These are phyloP conservation scores for Gossypium arboreum DNA, from an alignment of 345 rosid genomes.

Conservation along the genomic window DNA sequence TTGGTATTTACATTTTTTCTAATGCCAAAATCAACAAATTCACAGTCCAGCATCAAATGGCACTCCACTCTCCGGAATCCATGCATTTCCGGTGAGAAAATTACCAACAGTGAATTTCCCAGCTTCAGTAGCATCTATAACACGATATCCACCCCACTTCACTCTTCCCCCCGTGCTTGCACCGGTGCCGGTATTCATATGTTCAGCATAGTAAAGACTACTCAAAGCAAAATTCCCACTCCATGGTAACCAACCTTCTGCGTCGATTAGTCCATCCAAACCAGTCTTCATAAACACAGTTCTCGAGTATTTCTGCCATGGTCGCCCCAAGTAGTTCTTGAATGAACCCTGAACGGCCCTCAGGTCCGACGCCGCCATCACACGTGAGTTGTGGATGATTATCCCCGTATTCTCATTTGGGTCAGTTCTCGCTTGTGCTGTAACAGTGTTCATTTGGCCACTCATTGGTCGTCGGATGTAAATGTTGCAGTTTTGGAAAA, in stretches of 20 bases:
- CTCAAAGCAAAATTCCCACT: not conserved
- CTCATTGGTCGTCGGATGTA: not conserved
- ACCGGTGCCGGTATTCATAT: not conserved
- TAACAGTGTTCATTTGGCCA: not conserved
- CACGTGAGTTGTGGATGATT: not conserved
- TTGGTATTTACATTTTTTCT: too few relatives aligned
- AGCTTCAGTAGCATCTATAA: not conserved
- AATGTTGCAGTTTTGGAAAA: not conserved
- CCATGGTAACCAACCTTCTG: not conserved
- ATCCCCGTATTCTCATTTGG: not conserved
- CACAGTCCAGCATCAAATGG: not conserved
- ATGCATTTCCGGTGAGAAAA: not conserved
- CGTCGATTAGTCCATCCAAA: not conserved
- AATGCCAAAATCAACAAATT: not conserved
- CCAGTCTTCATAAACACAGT: not conserved
- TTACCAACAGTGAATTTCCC: not conserved
- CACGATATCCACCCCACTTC: not conserved
- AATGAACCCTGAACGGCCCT: not conserved
- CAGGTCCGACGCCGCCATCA: not conserved
- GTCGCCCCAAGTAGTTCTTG: not conserved
- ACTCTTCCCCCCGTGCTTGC: not conserved
- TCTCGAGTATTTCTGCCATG: not conserved
- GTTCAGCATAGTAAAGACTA: not conserved
- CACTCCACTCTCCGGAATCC: not conserved
- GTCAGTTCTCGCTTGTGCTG: not conserved